A percentile compares a stretch with the other conserved stretches of the same genome.
Conservation (phyloP, 2,329 filamentous ascomycete species). For the Xenoacremonium recifei region DNA sequence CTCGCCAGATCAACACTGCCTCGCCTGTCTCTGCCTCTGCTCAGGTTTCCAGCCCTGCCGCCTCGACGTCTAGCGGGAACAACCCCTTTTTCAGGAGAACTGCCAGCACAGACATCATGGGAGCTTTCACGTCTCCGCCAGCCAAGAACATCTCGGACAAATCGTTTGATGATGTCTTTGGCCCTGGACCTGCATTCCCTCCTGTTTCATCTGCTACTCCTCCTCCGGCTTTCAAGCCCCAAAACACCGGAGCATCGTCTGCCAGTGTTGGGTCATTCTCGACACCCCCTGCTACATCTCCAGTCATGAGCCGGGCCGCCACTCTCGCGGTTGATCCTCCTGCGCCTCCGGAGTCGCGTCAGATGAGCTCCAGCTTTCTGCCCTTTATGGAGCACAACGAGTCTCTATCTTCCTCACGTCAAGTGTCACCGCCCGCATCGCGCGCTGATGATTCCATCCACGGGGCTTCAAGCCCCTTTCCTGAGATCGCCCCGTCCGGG, state of each 20-base stretch:
- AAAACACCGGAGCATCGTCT: slow-evolving; percentile 56
- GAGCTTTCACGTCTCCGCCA: slow-evolving; percentile 50
- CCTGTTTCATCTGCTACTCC: slow-evolving; percentile 41
- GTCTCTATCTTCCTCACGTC: slow-evolving; percentile 74
- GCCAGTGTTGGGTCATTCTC: slow-evolving; percentile 51
- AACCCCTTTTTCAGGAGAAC: slow-evolving; percentile 91
- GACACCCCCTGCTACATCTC: slow-evolving; percentile 57
- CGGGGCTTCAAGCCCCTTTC: slow-evolving; percentile 25
- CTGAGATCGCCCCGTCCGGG: slow-evolving; percentile 17
- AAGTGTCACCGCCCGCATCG: slow-evolving; percentile 68
- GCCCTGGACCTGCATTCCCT: slow-evolving; percentile 63
- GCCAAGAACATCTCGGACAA: slow-evolving; percentile 55
- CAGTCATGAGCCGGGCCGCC: slow-evolving; percentile 61
- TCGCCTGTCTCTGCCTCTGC: slow-evolving; percentile 47
- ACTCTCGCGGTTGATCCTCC: slow-evolving; percentile 57
- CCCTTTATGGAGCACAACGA: slow-evolving; percentile 67
- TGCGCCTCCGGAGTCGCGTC: slow-evolving; percentile 69
- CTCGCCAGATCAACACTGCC: slow-evolving; percentile 50
- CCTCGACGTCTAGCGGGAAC: slow-evolving; percentile 70
- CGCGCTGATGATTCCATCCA: slow-evolving; percentile 50
- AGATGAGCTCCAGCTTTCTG: slow-evolving; percentile 74
- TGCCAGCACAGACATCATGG: slow-evolving; percentile 59
- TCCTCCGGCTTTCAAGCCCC: slow-evolving; percentile 46
- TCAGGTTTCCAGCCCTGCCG: slow-evolving; percentile 66
- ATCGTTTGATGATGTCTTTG: slow-evolving; percentile 85